Evolutionary conservation across 352 stramenopile genomes (phyloP).

Genomic region (Globisporangium heterothallicum): DNA sequence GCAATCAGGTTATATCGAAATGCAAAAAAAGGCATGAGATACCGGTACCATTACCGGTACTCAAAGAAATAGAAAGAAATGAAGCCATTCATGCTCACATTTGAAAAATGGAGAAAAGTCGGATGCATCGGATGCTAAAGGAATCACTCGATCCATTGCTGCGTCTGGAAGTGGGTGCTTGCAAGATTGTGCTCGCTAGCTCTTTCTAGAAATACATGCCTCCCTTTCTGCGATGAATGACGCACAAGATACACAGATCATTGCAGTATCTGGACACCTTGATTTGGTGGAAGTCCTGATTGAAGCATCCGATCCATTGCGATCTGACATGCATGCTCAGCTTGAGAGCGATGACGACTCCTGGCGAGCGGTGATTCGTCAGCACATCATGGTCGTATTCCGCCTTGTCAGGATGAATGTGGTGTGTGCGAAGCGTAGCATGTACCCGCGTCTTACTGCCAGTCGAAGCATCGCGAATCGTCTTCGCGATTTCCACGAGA

Average conservation of each 20-base stretch:
- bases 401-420: neutral
- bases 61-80: too few species aligned
- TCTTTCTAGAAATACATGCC: neutral
- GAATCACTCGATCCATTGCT: neutral
- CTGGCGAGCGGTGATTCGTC: neutral
- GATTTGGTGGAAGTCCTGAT: neutral
- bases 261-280: neutral
- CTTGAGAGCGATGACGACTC: neutral
- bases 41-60: too few species aligned
- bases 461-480: neutral
- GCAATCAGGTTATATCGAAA: too few species aligned
- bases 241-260: neutral
- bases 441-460: conserved; percentile 1
- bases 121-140: neutral
- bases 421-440: neutral
- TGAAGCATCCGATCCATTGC: neutral
- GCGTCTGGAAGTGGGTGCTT: neutral
- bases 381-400: conserved; percentile 7
- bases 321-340: neutral
- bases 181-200: neutral
- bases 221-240: neutral
- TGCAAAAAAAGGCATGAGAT: too few species aligned
- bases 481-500: conserved; percentile 1
- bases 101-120: too few species aligned
- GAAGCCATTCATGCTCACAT: too few species aligned